A percentile compares a stretch with the other conserved stretches of the same genome.
Conservation (phyloP, 352 stramenopile genomes). For the Phytophthora agathidicida region DNA sequence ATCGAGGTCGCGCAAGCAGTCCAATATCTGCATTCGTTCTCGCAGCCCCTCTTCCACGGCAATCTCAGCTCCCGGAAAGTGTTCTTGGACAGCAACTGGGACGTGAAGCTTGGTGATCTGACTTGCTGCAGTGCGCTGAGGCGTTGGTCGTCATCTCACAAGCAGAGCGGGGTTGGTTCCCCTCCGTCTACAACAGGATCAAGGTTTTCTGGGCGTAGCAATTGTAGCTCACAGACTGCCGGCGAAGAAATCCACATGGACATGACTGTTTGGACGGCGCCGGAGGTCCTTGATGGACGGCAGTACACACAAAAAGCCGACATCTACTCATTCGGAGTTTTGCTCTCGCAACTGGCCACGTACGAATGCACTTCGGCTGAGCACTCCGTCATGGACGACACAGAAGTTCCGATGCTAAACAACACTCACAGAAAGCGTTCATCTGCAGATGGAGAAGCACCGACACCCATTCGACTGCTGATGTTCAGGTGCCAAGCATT, state of each 20-base stretch:
- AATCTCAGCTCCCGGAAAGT: conserved; percentile 55
- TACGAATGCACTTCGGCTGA: conserved; percentile 46
- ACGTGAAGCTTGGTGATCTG: conserved; percentile 50
- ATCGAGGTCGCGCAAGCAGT: conserved; percentile 46
- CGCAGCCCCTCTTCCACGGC: conserved; percentile 42
- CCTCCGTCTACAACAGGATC: conserved; percentile 1
- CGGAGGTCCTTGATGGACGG: conserved; percentile 47
- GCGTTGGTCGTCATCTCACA: conserved; percentile 41
- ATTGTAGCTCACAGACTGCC: conserved; percentile 9
- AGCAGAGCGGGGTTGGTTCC: conserved; percentile 8
- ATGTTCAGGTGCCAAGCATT: conserved; percentile 50
- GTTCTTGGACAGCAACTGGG: conserved; percentile 43
- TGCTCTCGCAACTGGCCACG: conserved; percentile 42
- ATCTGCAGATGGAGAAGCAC: conserved; percentile 24
- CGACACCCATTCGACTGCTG: conserved; percentile 40
- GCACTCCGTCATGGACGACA: conserved; percentile 46
- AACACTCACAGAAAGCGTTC: conserved; percentile 23
- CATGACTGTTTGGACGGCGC: conserved; percentile 55
- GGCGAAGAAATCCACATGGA: conserved; percentile 46
- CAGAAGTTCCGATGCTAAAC: conserved; percentile 45
- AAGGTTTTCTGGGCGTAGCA: conserved; percentile 19
- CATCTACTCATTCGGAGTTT: conserved; percentile 52
- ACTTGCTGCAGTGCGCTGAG: conserved; percentile 47
- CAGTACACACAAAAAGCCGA: conserved; percentile 55
- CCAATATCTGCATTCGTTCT: conserved; percentile 56